Conservation (phyloP, 148 eudicot species). For the Hydrangea macrophylla region DNA sequence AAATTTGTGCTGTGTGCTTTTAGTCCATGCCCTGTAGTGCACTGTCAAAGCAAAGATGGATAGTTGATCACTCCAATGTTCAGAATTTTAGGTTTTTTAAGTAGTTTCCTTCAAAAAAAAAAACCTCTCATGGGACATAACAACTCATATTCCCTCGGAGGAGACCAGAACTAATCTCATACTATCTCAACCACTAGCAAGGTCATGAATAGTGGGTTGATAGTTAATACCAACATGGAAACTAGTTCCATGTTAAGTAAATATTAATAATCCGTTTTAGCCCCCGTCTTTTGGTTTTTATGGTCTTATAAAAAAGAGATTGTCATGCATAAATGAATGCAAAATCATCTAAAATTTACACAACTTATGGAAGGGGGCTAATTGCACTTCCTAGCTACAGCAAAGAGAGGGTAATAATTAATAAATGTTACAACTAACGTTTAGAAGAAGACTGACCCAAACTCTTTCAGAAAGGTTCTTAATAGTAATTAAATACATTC, state of each 20-base stretch:
- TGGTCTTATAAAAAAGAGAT: too few species aligned
- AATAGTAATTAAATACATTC: neutral
- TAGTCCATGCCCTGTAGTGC: constrained; percentile 94
- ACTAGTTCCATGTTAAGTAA: too few species aligned
- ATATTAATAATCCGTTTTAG: too few species aligned
- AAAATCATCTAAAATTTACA: neutral
- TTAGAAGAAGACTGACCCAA: neutral
- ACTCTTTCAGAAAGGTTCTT: neutral
- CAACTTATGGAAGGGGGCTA: neutral
- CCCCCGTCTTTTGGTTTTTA: too few species aligned
- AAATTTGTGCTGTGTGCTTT: constrained; percentile 87
- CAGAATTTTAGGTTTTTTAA: too few species aligned
- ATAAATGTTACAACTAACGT: neutral
- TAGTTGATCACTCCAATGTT: neutral
- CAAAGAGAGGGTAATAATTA: neutral
- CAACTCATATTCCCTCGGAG: neutral
- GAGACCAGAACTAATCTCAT: neutral
- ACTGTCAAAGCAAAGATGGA: constrained; percentile 36
- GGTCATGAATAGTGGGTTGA: too few species aligned
- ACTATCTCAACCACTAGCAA: neutral
- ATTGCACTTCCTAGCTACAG: neutral
- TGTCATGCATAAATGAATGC: too few species aligned
- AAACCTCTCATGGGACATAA: neutral
- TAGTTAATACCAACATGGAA: neutral
- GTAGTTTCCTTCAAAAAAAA: too few species aligned